phyloP scores from a whole-genome alignment of 371 early-diverging fungal genomes.

The Rhizopus sp. region DNA sequence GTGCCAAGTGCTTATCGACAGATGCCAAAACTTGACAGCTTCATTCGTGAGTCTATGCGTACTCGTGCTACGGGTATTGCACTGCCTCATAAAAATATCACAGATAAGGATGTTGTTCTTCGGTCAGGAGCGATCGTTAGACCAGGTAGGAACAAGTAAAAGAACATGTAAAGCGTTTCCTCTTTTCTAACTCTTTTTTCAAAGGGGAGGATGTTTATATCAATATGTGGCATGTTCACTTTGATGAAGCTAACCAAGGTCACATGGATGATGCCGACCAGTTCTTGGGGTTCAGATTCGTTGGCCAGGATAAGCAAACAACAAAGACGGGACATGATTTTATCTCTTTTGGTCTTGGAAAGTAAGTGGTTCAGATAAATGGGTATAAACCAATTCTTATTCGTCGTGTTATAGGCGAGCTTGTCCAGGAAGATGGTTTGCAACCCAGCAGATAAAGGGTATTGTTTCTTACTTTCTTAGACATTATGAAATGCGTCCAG shows the following conservation, averaged over 20 bases:
- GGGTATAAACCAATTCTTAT: not conserved
- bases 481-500: slow-evolving; percentile 18
- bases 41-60: slow-evolving; percentile 48
- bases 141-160: slow-evolving; percentile 29
- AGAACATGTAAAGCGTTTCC: not conserved
- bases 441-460: slow-evolving; percentile 26
- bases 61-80: slow-evolving; percentile 19
- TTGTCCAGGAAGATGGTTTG: slow-evolving; percentile 46
- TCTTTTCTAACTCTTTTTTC: not conserved
- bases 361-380: slow-evolving; percentile 15
- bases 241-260: slow-evolving; percentile 19
- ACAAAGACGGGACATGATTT: slow-evolving; percentile 42
- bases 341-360: slow-evolving; percentile 58
- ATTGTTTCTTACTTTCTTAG: slow-evolving; percentile 19
- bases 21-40: slow-evolving; percentile 52
- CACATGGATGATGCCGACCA: slow-evolving; percentile 21
- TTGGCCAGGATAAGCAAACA: slow-evolving; percentile 37
- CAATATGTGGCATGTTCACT: slow-evolving; percentile 28
- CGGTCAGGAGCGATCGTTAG: slow-evolving; percentile 42
- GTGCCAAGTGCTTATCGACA: slow-evolving; percentile 21
- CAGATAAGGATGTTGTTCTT: slow-evolving; percentile 28
- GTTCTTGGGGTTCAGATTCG: slow-evolving; percentile 51
- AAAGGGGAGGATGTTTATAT: slow-evolving; percentile 34
- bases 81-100: slow-evolving; percentile 31
- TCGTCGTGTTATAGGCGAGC: slow-evolving; percentile 25